These are phyloP conservation scores for Phytophthora foliorum DNA, from an alignment of 352 stramenopile genomes.

Conservation along the genomic window DNA sequence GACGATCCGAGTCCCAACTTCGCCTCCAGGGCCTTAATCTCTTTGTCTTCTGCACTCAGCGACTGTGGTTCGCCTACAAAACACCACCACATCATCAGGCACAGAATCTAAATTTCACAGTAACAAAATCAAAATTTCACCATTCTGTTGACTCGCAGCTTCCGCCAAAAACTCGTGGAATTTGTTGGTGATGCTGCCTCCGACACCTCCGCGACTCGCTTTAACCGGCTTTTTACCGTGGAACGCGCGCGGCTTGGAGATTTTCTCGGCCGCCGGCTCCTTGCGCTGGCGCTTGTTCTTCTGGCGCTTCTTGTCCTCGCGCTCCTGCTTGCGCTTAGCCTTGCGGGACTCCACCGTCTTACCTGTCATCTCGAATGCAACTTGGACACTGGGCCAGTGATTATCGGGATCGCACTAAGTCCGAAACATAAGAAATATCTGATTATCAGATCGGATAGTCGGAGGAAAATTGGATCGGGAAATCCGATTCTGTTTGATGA, in stretches of 20 bases:
- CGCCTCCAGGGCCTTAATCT: conserved; percentile 81
- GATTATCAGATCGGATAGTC: conserved; percentile 1
- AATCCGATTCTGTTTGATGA: too few relatives aligned
- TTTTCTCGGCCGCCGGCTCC: conserved; percentile 20
- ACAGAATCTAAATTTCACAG: not conserved
- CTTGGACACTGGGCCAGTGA: conserved; percentile 23
- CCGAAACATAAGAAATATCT: not conserved
- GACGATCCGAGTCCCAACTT: conserved; percentile 63
- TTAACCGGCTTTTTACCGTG: conserved; percentile 18
- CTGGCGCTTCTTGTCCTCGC: conserved; percentile 80
- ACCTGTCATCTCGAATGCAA: conserved; percentile 5
- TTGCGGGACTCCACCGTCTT: conserved; percentile 58
- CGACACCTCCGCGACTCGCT: conserved; percentile 15
- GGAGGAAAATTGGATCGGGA: too few relatives aligned
- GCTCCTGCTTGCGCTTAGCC: conserved; percentile 82
- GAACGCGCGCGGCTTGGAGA: conserved; percentile 5
- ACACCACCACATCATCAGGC: not conserved
- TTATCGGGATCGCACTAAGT: not conserved
- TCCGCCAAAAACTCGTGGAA: conserved; percentile 86
- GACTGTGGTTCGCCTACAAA: conserved; percentile 35
- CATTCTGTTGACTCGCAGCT: conserved; percentile 44
- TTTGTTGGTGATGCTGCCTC: conserved; percentile 63
- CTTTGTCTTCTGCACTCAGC: conserved; percentile 55
- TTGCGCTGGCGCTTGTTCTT: conserved; percentile 71
- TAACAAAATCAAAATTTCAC: conserved; percentile 7